Base-by-base conservation (phyloP, 2,329 filamentous ascomycete species). In the Cadophora sp. region DNA sequence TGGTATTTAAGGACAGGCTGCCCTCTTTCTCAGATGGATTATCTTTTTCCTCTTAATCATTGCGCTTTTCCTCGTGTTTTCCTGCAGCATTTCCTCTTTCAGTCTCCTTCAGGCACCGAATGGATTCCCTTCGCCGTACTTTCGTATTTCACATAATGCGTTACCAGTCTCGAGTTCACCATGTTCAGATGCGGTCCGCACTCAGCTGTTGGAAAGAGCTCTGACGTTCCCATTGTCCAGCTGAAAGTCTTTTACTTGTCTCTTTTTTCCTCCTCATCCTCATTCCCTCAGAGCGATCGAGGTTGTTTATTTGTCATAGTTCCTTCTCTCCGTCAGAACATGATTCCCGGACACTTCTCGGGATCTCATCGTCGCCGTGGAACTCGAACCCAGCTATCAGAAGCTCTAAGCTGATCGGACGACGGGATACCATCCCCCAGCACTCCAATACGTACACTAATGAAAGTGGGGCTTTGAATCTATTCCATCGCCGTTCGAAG, bases 271-370 rank as follows among this genome's bases (percentile, higher is more conserved):
- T 16, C 7, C 14, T 9, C 37, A 40, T 40, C 37, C 37, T 19
- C 40, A 6, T 37, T 37, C 34, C 14, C 34, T n/a, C n/a, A 34
- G 31, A n/a, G 14, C 22, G 48, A 51, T 11, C 48, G 3, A 51
- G 22, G 27, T 27, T 14, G 24, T 16, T 51, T 37, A 53, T 55
- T 66, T 66, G 43, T 66, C 29, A 66, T 61, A 31, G 26, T 24
- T 40, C 46, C 34, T 62, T 14, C 40, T 14, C 26, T 50, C 31
- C 31, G 53, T 27, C 50, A 14, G 46, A 51, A 16, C 19, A 22
- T 37, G 51, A 34, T 19, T 16, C 58, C 27, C 37, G 58, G 58
- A 46, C 43, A 61, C 58, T 63, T 55, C 61, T 53, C 34, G 61
- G 61, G 19, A 53, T 55, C 34, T 58, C 7, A 37, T 9, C 34